Conservation (phyloP, 1,139 yeast species). For the Lodderomyces orthopsilosis region DNA sequence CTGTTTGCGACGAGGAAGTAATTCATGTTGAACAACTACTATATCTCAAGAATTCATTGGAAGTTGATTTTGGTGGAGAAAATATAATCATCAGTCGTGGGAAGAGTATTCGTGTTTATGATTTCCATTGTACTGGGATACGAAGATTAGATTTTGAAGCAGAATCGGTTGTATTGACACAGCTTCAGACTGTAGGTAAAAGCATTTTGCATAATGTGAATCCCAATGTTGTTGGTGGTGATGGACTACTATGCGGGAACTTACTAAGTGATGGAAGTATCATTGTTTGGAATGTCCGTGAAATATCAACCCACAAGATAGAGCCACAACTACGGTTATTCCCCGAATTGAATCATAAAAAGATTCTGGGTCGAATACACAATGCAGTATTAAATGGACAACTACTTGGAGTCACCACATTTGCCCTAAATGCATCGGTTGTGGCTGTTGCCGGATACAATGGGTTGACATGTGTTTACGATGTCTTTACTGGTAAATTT, state of each 20-base stretch:
- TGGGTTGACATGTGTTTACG: constrained; percentile 62
- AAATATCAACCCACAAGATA: constrained; percentile 17
- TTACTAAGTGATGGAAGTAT: constrained; percentile 36
- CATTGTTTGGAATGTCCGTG: constrained; percentile 41
- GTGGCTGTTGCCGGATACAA: constrained; percentile 61
- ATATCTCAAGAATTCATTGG: constrained; percentile 17
- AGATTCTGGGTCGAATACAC: constrained; percentile 17
- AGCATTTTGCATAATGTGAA: constrained; percentile 15
- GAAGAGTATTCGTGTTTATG: constrained; percentile 24
- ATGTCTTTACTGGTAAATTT: constrained; percentile 58
- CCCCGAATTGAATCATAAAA: constrained; percentile 19
- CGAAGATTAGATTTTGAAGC: constrained; percentile 15
- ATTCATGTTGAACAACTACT: constrained; percentile 8
- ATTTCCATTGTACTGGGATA: constrained; percentile 15
- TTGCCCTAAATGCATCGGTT: constrained; percentile 43
- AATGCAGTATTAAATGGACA: constrained; percentile 8
- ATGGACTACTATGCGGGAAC: constrained; percentile 38
- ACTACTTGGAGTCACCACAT: constrained; percentile 20
- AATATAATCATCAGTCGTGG: constrained; percentile 32
- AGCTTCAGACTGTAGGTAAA: constrained; percentile 16
- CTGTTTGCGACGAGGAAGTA: neutral
- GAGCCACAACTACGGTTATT: constrained; percentile 20
- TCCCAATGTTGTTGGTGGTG: constrained; percentile 29
- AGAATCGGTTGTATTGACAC: constrained; percentile 18
- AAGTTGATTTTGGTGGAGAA: constrained; percentile 56